phyloP scores from a whole-genome alignment of 2,329 filamentous ascomycete species.

The Basipetospora chlamydospora region DNA sequence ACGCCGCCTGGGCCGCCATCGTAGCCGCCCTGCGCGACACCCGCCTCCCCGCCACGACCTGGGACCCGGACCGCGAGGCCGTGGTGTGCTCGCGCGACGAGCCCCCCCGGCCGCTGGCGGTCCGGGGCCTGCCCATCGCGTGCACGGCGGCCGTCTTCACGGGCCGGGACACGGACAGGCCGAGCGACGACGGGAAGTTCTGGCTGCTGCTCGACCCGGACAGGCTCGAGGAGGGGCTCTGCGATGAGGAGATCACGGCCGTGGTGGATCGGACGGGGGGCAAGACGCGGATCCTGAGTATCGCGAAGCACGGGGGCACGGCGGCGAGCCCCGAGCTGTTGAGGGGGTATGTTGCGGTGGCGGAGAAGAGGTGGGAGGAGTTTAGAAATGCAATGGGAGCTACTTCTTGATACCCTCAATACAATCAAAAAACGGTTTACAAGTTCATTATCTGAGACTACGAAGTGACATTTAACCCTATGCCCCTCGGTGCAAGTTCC shows the following conservation, averaged over 20 bases:
- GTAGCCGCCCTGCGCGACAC: constrained; percentile 70
- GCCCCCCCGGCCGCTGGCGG: constrained; percentile 37
- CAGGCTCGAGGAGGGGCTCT: constrained; percentile 73
- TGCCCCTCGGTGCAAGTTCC: too few relatives aligned
- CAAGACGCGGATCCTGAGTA: constrained; percentile 42
- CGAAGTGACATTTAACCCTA: too few relatives aligned
- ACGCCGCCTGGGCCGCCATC: constrained; percentile 76
- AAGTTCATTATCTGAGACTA: too few relatives aligned
- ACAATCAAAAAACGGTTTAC: constrained; percentile 1
- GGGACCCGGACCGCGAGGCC: constrained; percentile 68
- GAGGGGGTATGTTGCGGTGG: constrained; percentile 7
- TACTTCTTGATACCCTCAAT: constrained; percentile 13
- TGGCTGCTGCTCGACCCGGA: constrained; percentile 87
- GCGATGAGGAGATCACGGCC: constrained; percentile 68
- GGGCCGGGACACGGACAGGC: constrained; percentile 38
- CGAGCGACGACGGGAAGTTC: constrained; percentile 27
- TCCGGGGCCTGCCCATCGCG: constrained; percentile 58
- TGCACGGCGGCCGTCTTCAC: constrained; percentile 69
- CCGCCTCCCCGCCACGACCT: constrained; percentile 62
- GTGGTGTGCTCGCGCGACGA: constrained; percentile 55
- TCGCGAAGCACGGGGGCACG: constrained; percentile 76
- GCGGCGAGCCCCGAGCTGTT: constrained; percentile 45
- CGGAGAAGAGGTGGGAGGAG: constrained; percentile 9
- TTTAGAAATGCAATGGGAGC: constrained; percentile 24
- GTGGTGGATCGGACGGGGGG: constrained; percentile 53